Evolutionary conservation across 129 eudicot genomes (phyloP), one percentile per base, ranked within the genome.

Genomic region (Centaurea solstitialis): DNA sequence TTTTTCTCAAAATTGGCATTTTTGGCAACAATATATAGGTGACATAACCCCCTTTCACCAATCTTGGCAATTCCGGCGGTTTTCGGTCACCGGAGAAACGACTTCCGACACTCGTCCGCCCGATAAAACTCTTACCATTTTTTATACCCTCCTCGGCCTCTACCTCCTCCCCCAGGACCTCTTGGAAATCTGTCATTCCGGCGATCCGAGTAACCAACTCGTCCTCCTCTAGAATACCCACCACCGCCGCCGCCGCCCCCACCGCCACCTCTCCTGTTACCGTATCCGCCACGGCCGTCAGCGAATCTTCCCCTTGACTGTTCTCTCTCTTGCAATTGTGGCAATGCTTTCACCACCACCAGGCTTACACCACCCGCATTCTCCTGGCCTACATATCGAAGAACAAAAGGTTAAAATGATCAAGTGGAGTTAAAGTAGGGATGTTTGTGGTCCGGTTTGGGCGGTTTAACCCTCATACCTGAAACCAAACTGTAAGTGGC

Each of bases 311-410:
- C 90, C 69, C 91, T 83, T 12, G 88, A 75, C 43, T 79, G 85
- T 26, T 89, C 97, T 82, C 88, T 88, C 79, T 91, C 94, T 83
- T 93, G 97, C 79, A 93, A 77, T 13, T 23, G 78, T 9, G 98
- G 98, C 86, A 91, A 88, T 69, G 80, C 77, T 65, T 81, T 91
- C 26, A 93, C 97, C 41, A 91, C 91, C 83, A 81, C 83, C 74
- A 93, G 39, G 76, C 85, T 93, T 74, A 87, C 91, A 24, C 89
- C 94, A 59, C 90, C 85, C 13, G 89, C 94, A 85, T 87, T 88
- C 74, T 88, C 86, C 77, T 82, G 87, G 40, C 91, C 97, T 92
- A 84, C 43, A 71, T 65, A 57, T 61, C 50, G 30, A 41, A 78
- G 7, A 78, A 7, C 26, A 45, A 67, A 43, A 78, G 79, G 8